These are phyloP conservation scores for Aspergillus phoenicis DNA, from an alignment of 2,329 filamentous ascomycete genomes.

Conservation along the genomic window DNA sequence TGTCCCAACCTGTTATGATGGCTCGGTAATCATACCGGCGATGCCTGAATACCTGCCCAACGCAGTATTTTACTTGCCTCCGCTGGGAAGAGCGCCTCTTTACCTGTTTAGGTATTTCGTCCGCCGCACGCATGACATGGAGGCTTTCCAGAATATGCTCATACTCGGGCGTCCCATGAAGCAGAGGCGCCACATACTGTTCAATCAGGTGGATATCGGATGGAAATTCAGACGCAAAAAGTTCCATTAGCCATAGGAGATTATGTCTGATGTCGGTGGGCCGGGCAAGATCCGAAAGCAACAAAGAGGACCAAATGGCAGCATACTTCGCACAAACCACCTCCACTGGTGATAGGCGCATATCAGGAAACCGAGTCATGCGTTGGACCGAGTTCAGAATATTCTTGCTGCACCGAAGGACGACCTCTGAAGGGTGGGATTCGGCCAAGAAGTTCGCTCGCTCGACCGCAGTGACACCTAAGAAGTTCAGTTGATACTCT, in stretches of 20 bases:
- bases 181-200: conserved; percentile 67
- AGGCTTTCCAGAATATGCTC: conserved; percentile 57
- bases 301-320: conserved; percentile 69
- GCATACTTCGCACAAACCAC: conserved; percentile 68
- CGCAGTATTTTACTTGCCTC: conserved; percentile 62
- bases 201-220: conserved; percentile 74
- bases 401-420: conserved; percentile 76
- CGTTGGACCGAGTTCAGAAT: conserved; percentile 72
- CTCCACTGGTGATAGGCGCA: conserved; percentile 49
- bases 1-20: conserved; percentile 86
- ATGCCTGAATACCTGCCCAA: conserved; percentile 86
- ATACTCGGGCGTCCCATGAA: conserved; percentile 55
- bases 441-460: conserved; percentile 62
- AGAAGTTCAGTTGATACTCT: conserved; percentile 59
- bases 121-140: conserved; percentile 58
- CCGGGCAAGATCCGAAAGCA: conserved; percentile 50
- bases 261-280: conserved; percentile 61
- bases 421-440: conserved; percentile 66
- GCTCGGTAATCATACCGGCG: conserved; percentile 76
- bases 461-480: conserved; percentile 46
- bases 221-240: conserved; percentile 66
- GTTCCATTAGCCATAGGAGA: conserved; percentile 65
- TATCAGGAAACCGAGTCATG: conserved; percentile 39
- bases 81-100: conserved; percentile 38
- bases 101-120: conserved; percentile 57